Base-by-base conservation (phyloP, 805 yeast genomes). In the Saccharomycodes ludwigii region DNA sequence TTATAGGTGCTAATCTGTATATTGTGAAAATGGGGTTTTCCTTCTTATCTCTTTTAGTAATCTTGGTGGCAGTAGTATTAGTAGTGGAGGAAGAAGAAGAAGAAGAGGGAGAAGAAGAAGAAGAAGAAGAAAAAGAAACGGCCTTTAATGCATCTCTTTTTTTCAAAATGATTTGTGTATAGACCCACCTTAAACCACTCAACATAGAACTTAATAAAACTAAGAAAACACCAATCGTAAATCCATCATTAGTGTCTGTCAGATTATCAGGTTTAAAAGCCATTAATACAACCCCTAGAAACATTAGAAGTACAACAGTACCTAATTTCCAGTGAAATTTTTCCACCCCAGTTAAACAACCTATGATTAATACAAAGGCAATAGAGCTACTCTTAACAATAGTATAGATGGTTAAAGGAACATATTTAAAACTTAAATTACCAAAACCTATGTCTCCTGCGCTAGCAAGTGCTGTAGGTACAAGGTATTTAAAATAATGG, bases 401-500 rank as follows among this genome's bases (percentile, higher is more conserved):
- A 6, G 97, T 88, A 54, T 86, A 91, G 28, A 86, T 69, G 12
- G 86, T 73, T 40, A 91, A 63, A 1, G 95, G 71, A 29, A 91
- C 79, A 48, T 71, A 76, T 40, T 77, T 65, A 45, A 86, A 71
- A 18, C 95, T 78, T 21, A 78, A 73, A 54, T 91, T 91, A 19
- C 94, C 88, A 40, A 85, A 65, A 2, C 98, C 97, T 41, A 91
- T 85, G 55, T 91, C 99, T 12, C 94, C 88, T 2, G 94, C 84
- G 2, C 86, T 72, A 0, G 95, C 91, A 10, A 82, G 27, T 0
- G 95, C 78, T 48, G 96, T 84, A 0, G 96, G 95, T 2, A 82
- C 48, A 24, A 84, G 73, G 32, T 68, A 75, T 16, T 58, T 56
- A 5, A 69, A 10, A 42, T 75, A 73, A 31, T 61, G 62, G 14